Conservation (phyloP, 176 grass and related monocot genomes). For the Dactylis glomerata region DNA sequence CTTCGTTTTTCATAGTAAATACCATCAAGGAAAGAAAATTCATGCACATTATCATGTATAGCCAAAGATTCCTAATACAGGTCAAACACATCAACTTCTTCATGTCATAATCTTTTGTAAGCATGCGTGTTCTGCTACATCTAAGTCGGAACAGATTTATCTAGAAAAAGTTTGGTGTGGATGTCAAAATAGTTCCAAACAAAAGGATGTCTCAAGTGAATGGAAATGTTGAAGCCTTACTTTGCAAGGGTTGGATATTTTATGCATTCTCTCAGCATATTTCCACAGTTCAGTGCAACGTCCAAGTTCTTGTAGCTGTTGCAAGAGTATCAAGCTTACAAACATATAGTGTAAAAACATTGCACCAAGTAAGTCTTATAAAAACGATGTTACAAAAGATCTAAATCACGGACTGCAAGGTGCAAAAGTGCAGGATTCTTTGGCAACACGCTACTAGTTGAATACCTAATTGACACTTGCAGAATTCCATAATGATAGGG, state of each 20-base stretch:
- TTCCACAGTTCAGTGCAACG: slow-evolving; percentile 74
- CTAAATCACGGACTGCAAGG: background rate
- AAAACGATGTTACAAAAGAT: background rate
- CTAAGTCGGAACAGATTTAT: background rate
- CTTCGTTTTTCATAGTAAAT: background rate
- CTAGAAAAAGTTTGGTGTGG: background rate
- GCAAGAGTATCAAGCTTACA: slow-evolving; percentile 29
- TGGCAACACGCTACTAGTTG: slow-evolving; percentile 1
- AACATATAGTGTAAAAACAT: background rate
- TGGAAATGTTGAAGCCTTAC: slow-evolving; percentile 45
- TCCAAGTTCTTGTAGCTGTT: slow-evolving; percentile 83
- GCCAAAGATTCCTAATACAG: background rate
- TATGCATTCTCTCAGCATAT: slow-evolving; percentile 81
- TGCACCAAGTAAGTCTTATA: background rate
- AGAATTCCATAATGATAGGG: slow-evolving; percentile 20
- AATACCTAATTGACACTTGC: background rate
- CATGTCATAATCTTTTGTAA: background rate
- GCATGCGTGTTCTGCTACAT: background rate
- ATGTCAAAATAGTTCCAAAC: background rate
- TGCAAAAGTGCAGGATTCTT: background rate
- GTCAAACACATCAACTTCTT: background rate
- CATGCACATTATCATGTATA: background rate
- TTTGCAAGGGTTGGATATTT: slow-evolving; percentile 73
- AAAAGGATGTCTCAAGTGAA: slow-evolving; percentile 7
- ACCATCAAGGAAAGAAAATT: background rate